Evolutionary conservation across 805 yeast genomes (phyloP), one percentile per base, ranked within the genome.

Genomic region (Candida insectalens): DNA sequence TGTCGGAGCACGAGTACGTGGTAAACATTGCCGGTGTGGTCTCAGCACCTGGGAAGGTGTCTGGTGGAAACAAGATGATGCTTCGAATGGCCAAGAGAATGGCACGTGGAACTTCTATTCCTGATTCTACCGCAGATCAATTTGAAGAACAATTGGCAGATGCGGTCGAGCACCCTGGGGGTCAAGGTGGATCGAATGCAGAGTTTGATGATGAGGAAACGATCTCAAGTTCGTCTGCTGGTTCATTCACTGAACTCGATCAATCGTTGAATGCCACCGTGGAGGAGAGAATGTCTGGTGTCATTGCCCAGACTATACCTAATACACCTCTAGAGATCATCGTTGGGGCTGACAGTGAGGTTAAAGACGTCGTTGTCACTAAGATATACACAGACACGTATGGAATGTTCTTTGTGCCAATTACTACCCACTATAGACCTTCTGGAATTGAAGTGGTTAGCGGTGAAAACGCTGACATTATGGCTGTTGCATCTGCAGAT

Each of bases 1-100:
- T 46, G 8, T 18, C 34, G n/a, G 53, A 50, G 12, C 47, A 47
- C 6, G 63, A 61, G 33, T 73, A 62, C 41, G 69, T 69, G 26
- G 70, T 80, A 2, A 74, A 74, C 23, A 72, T 88, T 3, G 66
- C 83, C 29, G 95, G 96, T 5, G 73, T 82, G 69, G 59, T 81
- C 19, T 67, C 48, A 34, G 65, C 82, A 27, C 84, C 87, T 0
- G 94, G 94, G 1, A 61, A 69, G 6, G 69, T 75, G 64, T 69
- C 71, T 20, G 63, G 94, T 27, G 84, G 80, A 47, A 84, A 85
- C 53, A 61, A 77, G 37, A 52, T 88, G 29, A 62, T 88, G 21
- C 52, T 81, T 16, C 67, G 85, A 1, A 55, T 85, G 29, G 83
- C 85, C 3, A 72, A 73, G 39, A 85, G 83, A 52, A 60, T 82